phyloP scores from a whole-genome alignment of 1,139 yeast genomes.

The Geotrichum siamense region DNA sequence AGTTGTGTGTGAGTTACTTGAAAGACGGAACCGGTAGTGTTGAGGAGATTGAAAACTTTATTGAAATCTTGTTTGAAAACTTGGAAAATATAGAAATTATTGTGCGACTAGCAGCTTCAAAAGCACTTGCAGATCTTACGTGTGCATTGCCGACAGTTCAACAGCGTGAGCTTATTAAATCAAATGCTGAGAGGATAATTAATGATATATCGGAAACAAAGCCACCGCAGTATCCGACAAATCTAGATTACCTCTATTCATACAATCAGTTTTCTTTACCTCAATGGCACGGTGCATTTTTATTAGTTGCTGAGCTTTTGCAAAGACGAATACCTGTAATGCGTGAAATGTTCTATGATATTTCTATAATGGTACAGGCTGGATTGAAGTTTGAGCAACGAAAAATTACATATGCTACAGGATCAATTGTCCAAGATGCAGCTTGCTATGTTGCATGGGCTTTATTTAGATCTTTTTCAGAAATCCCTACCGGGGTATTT shows the following conservation, averaged over 20 bases:
- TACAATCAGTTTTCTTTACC: conserved; percentile 31
- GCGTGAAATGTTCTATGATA: conserved; percentile 2
- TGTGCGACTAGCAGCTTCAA: conserved; percentile 42
- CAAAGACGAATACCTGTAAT: conserved; percentile 27
- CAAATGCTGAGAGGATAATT: conserved; percentile 31
- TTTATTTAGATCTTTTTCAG: conserved; percentile 40
- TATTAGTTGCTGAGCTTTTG: conserved; percentile 43
- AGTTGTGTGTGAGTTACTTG: conserved; percentile 25
- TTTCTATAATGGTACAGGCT: conserved; percentile 31
- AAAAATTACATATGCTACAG: conserved; percentile 45
- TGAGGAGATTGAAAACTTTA: conserved; percentile 5
- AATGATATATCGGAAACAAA: conserved; percentile 17
- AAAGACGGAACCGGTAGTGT: conserved; percentile 7
- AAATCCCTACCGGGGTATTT: conserved; percentile 28
- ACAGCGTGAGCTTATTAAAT: conserved; percentile 33
- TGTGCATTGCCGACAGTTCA: conserved; percentile 30
- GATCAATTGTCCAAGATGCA: conserved; percentile 72
- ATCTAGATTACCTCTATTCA: conserved; percentile 9
- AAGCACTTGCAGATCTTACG: conserved; percentile 40
- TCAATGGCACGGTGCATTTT: conserved; percentile 41
- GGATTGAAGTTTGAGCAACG: conserved; percentile 51
- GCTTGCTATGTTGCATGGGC: conserved; percentile 75
- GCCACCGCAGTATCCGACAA: neutral
- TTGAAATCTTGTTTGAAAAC: conserved; percentile 11
- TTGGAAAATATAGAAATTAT: conserved; percentile 37